Conservation (phyloP, 192 early-diverging fungal species). For the Coemansia sp. region DNA sequence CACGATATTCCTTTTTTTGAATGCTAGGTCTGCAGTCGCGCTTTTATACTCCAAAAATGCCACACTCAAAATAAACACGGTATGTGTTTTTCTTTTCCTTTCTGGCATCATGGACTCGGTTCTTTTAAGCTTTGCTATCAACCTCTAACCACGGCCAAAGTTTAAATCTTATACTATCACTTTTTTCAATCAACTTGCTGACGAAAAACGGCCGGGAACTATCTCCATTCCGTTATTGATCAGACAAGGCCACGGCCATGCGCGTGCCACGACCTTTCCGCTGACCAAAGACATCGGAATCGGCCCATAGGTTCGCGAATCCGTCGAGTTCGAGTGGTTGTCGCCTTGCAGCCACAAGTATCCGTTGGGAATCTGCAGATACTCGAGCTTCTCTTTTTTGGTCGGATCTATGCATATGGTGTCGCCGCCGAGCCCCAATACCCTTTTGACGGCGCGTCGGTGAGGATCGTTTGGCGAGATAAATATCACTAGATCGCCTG, state of each 20-base stretch:
- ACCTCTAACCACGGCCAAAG: neutral
- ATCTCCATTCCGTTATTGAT: constrained; percentile 30
- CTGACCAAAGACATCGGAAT: constrained; percentile 77
- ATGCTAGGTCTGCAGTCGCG: too few relatives aligned
- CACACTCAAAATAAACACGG: neutral
- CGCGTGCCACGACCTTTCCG: constrained; percentile 75
- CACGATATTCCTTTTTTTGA: too few relatives aligned
- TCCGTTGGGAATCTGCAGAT: constrained; percentile 79
- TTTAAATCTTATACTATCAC: neutral
- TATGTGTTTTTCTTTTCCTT: neutral
- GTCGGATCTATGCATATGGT: constrained; percentile 78
- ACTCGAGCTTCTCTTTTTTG: constrained; percentile 51
- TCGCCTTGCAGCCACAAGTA: constrained; percentile 93
- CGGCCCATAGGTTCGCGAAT: constrained; percentile 88
- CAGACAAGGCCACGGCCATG: constrained; percentile 38
- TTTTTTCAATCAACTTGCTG: neutral
- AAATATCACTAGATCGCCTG: constrained; percentile 83
- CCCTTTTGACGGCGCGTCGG: constrained; percentile 74
- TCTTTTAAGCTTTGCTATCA: neutral
- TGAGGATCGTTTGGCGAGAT: constrained; percentile 70
- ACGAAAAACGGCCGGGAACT: constrained; percentile 25
- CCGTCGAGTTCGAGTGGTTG: constrained; percentile 87
- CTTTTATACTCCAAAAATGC: too few relatives aligned
- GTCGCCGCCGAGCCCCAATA: constrained; percentile 85
- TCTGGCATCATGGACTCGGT: neutral